These are phyloP conservation scores for Hygrophorus pudorinus DNA, from an alignment of 768 basidiomycete genomes.

Conservation along the genomic window DNA sequence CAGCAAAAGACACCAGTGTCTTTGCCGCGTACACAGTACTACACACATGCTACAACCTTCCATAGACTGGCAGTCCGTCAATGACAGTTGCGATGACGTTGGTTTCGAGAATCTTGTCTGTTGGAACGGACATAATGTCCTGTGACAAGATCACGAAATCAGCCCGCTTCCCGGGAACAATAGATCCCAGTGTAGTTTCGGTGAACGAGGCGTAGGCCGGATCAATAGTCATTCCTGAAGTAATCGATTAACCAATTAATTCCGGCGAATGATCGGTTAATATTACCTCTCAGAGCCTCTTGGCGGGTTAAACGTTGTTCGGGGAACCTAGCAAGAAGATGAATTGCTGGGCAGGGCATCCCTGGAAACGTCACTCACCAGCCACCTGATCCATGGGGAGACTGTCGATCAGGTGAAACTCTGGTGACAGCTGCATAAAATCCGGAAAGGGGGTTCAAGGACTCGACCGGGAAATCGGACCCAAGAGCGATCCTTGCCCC, in stretches of 20 bases:
- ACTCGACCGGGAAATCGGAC: conserved; percentile 87
- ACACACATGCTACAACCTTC: conserved; percentile 11
- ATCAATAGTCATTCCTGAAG: conserved; percentile 74
- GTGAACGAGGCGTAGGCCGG: conserved; percentile 84
- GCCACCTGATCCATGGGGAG: conserved; percentile 75
- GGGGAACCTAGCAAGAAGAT: conserved; percentile 52
- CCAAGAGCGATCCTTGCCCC: conserved; percentile 69
- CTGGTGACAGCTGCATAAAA: conserved; percentile 88
- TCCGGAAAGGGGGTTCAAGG: conserved; percentile 71
- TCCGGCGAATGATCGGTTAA: not conserved
- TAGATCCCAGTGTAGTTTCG: conserved; percentile 63
- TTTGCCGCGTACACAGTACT: too few species aligned
- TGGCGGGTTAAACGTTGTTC: conserved; percentile 64
- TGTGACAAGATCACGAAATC: conserved; percentile 80
- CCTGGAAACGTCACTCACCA: conserved; percentile 42
- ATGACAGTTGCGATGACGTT: conserved; percentile 68
- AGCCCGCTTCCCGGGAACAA: conserved; percentile 69
- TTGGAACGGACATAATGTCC: conserved; percentile 66
- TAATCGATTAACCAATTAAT: conserved; percentile 1
- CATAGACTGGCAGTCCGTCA: conserved; percentile 50
- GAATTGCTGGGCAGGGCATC: conserved; percentile 1
- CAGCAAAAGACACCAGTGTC: too few species aligned
- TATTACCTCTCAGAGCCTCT: conserved; percentile 64
- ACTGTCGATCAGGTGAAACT: conserved; percentile 54
- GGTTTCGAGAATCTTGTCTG: conserved; percentile 51